Conservation (phyloP, 768 basidiomycete species). For the Boletellus ananas region DNA sequence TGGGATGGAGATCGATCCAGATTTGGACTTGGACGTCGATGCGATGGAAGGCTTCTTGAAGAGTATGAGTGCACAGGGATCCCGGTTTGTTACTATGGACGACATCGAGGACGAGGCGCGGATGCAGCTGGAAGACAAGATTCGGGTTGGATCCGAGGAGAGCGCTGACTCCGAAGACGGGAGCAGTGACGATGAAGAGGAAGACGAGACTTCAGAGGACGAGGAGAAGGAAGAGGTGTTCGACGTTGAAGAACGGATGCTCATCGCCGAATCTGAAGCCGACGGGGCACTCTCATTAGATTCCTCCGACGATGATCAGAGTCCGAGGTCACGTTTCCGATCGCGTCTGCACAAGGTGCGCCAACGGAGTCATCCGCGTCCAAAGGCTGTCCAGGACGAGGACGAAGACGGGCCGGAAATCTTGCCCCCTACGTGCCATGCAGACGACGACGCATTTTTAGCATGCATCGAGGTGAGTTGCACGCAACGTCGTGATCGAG, state of each 20-base stretch:
- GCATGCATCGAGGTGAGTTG: conserved; percentile 49
- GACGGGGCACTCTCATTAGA: conserved; percentile 23
- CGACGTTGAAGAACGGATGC: conserved; percentile 43
- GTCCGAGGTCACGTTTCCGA: conserved; percentile 35
- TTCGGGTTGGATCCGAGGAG: conserved; percentile 19
- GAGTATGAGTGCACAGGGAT: conserved; percentile 48
- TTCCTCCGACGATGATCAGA: conserved; percentile 32
- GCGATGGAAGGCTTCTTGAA: conserved; percentile 54
- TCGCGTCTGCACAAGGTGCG: conserved; percentile 34
- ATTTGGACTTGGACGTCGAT: conserved; percentile 42
- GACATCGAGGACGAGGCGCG: conserved; percentile 56
- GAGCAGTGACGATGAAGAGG: conserved; percentile 33
- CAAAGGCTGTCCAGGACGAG: conserved; percentile 8
- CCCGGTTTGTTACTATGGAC: conserved; percentile 54
- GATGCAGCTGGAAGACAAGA: conserved; percentile 49
- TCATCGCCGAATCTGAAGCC: conserved; percentile 35
- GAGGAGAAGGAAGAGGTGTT: conserved; percentile 37
- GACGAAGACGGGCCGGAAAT: conserved; percentile 32
- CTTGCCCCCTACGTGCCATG: conserved; percentile 37
- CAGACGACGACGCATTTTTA: conserved; percentile 57
- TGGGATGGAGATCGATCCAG: conserved; percentile 66
- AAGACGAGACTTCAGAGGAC: conserved; percentile 31
- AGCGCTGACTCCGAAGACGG: conserved; percentile 23
- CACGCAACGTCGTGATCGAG: background rate
- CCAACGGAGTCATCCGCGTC: conserved; percentile 12